Evolutionary conservation across 495 filamentous ascomycete species (phyloP), one percentile per base, ranked within the genome.

Genomic region (Clohesyomyces aquaticus): DNA sequence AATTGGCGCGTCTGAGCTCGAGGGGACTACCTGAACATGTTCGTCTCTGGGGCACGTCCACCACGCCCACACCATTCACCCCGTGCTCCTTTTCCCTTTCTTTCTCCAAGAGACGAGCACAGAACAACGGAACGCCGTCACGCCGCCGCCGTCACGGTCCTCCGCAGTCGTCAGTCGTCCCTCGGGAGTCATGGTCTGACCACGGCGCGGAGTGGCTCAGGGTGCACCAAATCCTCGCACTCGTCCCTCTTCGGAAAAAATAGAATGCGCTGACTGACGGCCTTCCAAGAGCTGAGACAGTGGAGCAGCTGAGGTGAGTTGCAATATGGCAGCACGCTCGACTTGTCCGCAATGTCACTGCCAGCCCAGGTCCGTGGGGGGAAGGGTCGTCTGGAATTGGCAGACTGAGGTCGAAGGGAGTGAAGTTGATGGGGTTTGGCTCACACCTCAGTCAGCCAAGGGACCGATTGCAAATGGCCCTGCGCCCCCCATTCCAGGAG

Each of bases 211-310:
- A 54, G 19, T 8, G 11, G 23, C 23, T 26, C 4, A 26, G 22
- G 23, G 8, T 47, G 43, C n/a, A 42, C 35, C n/a, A n/a, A n/a
- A 38, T 38, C 6, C 32, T 38, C 6, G 6, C 6, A 38, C 32
- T 14, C 14, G 6, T 14, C 32, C 32, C 32, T 38, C 32, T 14
- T 14, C 32, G 14, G 14, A 52, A 22, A 55, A 41, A 55, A 55
- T 55, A 55, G 51, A 4, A 32, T 52, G 51, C 49, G 49, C 51
- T 55, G 51, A 55, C 29, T 14, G 26, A 41, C 51, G 25, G n/a
- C 26, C n/a, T 16, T 18, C n/a, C n/a, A 14, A 41, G 28, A 25
- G 51, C 25, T 55, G 51, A 55, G 51, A n/a, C n/a, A n/a, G n/a
- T n/a, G n/a, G 16, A 35, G 51, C 26, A 21, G 51, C 51, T 55